A percentile compares a stretch with the other conserved stretches of the same genome.
These are phyloP conservation scores for Stemphylium beticola DNA, from an alignment of 2,329 filamentous ascomycete species.

Conservation along the genomic window DNA sequence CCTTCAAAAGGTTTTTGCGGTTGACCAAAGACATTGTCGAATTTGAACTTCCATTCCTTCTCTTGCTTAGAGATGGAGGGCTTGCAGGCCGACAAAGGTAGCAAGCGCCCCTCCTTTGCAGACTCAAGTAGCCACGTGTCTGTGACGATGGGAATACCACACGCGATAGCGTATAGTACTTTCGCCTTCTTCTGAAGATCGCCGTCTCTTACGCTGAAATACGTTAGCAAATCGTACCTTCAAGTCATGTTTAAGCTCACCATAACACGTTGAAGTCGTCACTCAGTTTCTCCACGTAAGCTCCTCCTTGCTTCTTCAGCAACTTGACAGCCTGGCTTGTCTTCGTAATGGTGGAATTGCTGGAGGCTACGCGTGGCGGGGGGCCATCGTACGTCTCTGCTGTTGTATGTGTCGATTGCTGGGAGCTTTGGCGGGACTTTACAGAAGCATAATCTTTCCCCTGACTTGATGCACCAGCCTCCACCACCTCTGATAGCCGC, in stretches of 20 bases:
- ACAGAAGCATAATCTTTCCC: conserved; percentile 16
- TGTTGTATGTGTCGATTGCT: conserved; percentile 16
- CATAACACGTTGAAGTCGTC: conserved; percentile 42
- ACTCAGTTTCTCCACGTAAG: conserved; percentile 40
- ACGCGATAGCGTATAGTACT: conserved; percentile 52
- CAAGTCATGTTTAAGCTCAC: conserved; percentile 23
- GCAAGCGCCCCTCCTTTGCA: conserved; percentile 42
- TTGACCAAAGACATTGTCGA: conserved; percentile 40
- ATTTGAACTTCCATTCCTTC: conserved; percentile 48
- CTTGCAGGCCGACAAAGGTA: conserved; percentile 44
- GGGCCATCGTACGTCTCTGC: conserved; percentile 31
- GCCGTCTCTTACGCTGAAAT: conserved; percentile 46
- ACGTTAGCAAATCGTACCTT: conserved; percentile 16
- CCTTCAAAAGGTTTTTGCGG: conserved; percentile 54
- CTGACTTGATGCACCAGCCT: not conserved
- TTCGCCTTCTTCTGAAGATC: conserved; percentile 54
- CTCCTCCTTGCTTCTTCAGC: conserved; percentile 42
- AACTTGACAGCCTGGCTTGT: conserved; percentile 38
- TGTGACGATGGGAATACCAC: conserved; percentile 54
- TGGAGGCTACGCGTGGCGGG: conserved; percentile 41
- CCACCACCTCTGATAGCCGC: conserved; percentile 6
- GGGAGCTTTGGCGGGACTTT: conserved; percentile 29
- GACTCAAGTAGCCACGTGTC: conserved; percentile 56
- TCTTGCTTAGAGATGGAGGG: conserved; percentile 44
- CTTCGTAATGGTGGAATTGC: conserved; percentile 39